phyloP scores from a whole-genome alignment of 371 early-diverging fungal genomes.

The Mucor indicus region DNA sequence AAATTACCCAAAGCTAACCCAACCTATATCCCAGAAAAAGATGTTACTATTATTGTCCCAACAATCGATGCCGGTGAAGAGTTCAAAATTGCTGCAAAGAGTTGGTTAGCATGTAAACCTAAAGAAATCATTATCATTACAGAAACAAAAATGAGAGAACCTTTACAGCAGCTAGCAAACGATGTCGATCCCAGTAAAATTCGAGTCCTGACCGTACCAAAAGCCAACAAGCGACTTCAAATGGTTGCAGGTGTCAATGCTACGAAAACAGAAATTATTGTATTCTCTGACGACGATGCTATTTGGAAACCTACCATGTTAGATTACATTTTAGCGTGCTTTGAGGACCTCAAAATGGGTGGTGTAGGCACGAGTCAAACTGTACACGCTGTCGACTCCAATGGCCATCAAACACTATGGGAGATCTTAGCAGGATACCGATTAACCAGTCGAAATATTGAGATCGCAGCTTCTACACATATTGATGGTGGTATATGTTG shows the following conservation, averaged over 20 bases:
- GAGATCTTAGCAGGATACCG: conserved; percentile 73
- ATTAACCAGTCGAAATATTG: conserved; percentile 71
- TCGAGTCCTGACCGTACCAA: conserved; percentile 50
- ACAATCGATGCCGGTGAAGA: conserved; percentile 79
- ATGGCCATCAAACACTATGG: conserved; percentile 65
- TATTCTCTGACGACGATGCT: conserved; percentile 77
- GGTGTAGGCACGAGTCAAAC: conserved; percentile 75
- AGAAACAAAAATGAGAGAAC: conserved; percentile 51
- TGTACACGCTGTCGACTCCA: conserved; percentile 53
- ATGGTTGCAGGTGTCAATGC: conserved; percentile 72
- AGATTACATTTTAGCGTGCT: conserved; percentile 69
- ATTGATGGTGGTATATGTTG: conserved; percentile 80
- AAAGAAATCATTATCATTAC: conserved; percentile 63
- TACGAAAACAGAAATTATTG: conserved; percentile 63
- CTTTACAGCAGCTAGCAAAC: conserved; percentile 47
- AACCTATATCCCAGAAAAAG: conserved; percentile 49
- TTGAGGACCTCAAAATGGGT: conserved; percentile 72
- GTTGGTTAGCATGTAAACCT: conserved; percentile 68
- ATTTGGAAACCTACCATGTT: conserved; percentile 66
- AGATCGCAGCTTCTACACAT: conserved; percentile 73
- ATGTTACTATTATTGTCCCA: conserved; percentile 74
- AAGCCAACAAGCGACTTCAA: conserved; percentile 68
- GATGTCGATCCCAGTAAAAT: conserved; percentile 43
- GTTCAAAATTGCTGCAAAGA: conserved; percentile 62
- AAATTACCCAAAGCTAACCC: conserved; percentile 50